Percentiles rank a stretch among this genome's conserved stretches.
Conservation (phyloP, 208 protist species). For the Endotrypanum monterogeii region DNA sequence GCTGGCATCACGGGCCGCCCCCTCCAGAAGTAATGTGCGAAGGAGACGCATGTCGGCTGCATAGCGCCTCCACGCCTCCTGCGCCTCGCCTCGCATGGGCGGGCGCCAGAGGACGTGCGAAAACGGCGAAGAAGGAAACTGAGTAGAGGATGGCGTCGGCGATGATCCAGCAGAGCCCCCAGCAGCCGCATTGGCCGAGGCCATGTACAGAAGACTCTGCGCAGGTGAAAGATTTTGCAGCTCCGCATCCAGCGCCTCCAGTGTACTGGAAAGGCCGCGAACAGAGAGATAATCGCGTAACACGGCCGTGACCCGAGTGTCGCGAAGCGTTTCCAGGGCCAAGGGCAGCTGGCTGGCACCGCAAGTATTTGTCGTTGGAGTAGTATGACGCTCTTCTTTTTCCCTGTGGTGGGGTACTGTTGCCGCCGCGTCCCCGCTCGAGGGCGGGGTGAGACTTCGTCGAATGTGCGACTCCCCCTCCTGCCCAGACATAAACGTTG, state of each 20-base stretch:
- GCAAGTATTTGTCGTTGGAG: background rate
- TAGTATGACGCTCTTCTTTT: background rate
- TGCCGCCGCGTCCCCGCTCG: background rate
- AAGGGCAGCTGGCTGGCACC: background rate
- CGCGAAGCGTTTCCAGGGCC: constrained; percentile 31
- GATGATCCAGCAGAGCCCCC: background rate
- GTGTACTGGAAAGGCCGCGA: constrained; percentile 45
- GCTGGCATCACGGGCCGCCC: background rate
- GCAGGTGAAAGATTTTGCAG: constrained; percentile 30
- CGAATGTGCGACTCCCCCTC: constrained; percentile 14
- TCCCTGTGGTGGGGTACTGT: background rate
- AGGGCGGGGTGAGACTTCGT: background rate
- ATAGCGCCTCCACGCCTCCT: constrained; percentile 22
- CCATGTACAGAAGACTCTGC: constrained; percentile 6
- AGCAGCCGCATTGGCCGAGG: background rate
- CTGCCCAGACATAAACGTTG: constrained; percentile 3
- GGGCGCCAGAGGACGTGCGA: constrained; percentile 4
- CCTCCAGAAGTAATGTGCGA: constrained; percentile 13
- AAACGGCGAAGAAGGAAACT: background rate
- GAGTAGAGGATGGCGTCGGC: background rate
- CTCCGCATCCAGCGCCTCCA: constrained; percentile 49
- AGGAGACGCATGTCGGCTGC: constrained; percentile 11
- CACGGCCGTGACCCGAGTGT: constrained; percentile 39
- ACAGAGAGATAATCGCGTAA: constrained; percentile 55
- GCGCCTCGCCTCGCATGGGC: constrained; percentile 17